Percentiles rank a stretch among this genome's conserved stretches.
Evolutionary conservation across 441 rosid genomes (phyloP).

Genomic region (Pelargonium myrrhifolium): DNA sequence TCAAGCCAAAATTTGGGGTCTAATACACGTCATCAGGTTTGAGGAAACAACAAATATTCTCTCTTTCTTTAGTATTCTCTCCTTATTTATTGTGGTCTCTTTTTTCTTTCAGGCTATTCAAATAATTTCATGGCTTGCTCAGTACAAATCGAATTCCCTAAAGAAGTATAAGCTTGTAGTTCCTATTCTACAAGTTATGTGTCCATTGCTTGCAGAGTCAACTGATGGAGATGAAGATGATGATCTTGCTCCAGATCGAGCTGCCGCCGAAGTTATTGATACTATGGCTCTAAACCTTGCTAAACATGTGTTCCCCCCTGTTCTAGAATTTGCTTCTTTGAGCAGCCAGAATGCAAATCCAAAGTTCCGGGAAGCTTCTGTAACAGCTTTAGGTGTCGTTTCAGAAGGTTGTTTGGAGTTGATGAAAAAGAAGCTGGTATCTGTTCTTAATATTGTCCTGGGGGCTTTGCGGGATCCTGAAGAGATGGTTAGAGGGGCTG

Average conservation of each 20-base stretch:
- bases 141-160: slow-evolving; percentile 81
- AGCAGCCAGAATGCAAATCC: slow-evolving; percentile 63
- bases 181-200: slow-evolving; percentile 95
- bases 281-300: slow-evolving; percentile 90
- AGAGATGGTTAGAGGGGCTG: slow-evolving; percentile 97
- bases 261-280: slow-evolving; percentile 99
- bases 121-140: slow-evolving; percentile 98
- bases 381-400: slow-evolving; percentile 84
- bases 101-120: slow-evolving; percentile 78
- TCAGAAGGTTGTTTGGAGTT: slow-evolving; percentile 88
- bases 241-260: slow-evolving; percentile 97
- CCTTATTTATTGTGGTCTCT: slow-evolving; percentile 17
- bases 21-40: slow-evolving; percentile 97
- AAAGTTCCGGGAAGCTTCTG: slow-evolving; percentile 93
- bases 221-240: slow-evolving; percentile 69
- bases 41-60: slow-evolving; percentile 16
- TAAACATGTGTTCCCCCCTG: slow-evolving; percentile 72
- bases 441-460: slow-evolving; percentile 72
- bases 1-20: slow-evolving; percentile 78
- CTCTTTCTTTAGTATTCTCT: slow-evolving; percentile 4
- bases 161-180: slow-evolving; percentile 77
- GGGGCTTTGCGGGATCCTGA: slow-evolving; percentile 89
- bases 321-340: slow-evolving; percentile 78
- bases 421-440: slow-evolving; percentile 79
- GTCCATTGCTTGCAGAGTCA: slow-evolving; percentile 92